Evolutionary conservation across 352 stramenopile species (phyloP).

Genomic region (Phytophthora sp.): DNA sequence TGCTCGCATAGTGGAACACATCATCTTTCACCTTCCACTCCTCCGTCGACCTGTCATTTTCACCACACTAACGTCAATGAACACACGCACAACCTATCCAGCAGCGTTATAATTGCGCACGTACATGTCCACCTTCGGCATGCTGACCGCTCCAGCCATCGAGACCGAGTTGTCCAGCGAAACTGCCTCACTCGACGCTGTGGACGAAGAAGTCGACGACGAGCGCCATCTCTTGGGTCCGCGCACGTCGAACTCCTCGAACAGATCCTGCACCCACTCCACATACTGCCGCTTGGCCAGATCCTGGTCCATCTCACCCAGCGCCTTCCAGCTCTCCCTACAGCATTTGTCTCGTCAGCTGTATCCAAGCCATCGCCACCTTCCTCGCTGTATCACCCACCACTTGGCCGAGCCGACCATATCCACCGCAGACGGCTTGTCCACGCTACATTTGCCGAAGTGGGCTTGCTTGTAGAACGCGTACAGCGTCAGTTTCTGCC

Average conservation of each 20-base stretch:
- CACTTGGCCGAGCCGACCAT: slow-evolving; percentile 77
- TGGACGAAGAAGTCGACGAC: slow-evolving; percentile 17
- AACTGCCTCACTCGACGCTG: slow-evolving; percentile 33
- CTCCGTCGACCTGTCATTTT: slow-evolving; percentile 55
- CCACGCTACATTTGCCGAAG: slow-evolving; percentile 55
- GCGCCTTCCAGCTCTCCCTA: slow-evolving; percentile 73
- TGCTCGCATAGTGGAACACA: slow-evolving; percentile 77
- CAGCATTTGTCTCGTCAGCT: no score
- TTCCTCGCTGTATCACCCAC: no score
- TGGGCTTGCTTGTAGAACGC: slow-evolving; percentile 86
- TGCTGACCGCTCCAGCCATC: slow-evolving; percentile 68
- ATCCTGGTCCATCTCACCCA: slow-evolving; percentile 59
- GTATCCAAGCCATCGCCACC: no score
- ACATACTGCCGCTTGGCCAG: slow-evolving; percentile 74
- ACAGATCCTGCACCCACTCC: slow-evolving; percentile 72
- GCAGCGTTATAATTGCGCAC: no score
- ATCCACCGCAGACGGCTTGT: slow-evolving; percentile 70
- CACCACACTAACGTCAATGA: neutral
- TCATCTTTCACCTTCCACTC: slow-evolving; percentile 81
- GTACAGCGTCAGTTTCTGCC: slow-evolving; percentile 75
- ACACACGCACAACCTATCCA: neutral
- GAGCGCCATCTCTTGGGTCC: slow-evolving; percentile 31
- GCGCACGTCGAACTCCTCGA: slow-evolving; percentile 67
- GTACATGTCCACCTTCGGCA: slow-evolving; percentile 75
- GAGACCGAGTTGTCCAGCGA: slow-evolving; percentile 43